Evolutionary conservation across 140 eudicot species (phyloP), one percentile per base, ranked within the genome.

Genomic region (Oenanthe javanica): DNA sequence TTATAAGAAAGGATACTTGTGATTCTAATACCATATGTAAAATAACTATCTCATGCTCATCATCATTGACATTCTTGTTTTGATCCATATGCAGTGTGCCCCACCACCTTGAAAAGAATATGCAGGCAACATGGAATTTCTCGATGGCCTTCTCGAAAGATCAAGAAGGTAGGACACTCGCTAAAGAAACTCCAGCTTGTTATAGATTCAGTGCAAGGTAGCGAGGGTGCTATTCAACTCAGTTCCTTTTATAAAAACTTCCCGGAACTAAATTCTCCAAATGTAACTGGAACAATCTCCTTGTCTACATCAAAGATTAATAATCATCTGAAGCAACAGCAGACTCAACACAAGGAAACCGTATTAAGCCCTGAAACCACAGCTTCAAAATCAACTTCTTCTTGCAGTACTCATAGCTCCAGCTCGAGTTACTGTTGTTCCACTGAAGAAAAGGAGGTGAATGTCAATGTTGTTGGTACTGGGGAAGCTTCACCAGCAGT

Each of bases 131-230:
- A 90, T 71, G 94, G 92, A 64, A 90, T 90, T 59, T 84, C 82
- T 80, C 82, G 94, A 83, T 90, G 94, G 94, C 92, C 94, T 49
- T 88, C 92, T 75, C 84, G 90, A 79, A 90, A 90, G 86, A 90
- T 88, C 81, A 88, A 86, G 79, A 90, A 90, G 83, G 92, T 90
- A n/a, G 90, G 90, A 6, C 92, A 90, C 80, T 90, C 95, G 23
- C 66, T 90, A 69, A 90, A 82, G 80, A 90, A 86, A 81, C 92
- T 90, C 77, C 95, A 90, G 82, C 82, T 79, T 25, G 87, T 88
- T 49, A 90, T 90, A 40, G 95, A 90, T 79, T 90, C 95, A 4
- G 92, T 90, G n/a, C 87, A 88, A 83, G 95, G 95, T 25, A 88
- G 84, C 25, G 89, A 90, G 55, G 95, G 92, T 75, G 78, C 90